Base-by-base conservation (phyloP, 345 rosid genomes). In the Mercurialis annua region DNA sequence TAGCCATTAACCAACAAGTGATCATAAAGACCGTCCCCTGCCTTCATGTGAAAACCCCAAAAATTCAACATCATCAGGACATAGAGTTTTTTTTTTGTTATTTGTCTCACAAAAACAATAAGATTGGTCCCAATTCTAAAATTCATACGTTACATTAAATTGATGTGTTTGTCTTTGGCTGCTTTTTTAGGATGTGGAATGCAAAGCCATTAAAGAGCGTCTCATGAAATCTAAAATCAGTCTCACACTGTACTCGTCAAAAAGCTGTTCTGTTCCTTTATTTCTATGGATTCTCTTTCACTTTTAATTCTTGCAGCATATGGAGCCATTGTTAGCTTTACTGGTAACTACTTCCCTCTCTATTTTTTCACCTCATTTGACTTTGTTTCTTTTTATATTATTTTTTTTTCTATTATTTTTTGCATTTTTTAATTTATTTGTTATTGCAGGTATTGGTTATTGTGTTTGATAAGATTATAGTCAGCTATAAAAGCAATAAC, bases 291-390 rank as follows among this genome's bases (percentile, higher is more conserved):
- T 69, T 62, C 47, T 59, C 11, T 59, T 38, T 26, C n/a, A 21
- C n/a, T 27, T 23, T 60, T 31, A 60, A 21, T 57, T 16, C 50
- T 58, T 59, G 40, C 81, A 62, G 72, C 59, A 1, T 16, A 1
- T 40, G 31, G 15, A 46, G 48, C 63, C 62, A 38, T 30, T 56
- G 59, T 15, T 54, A 48, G 70, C 76, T 67, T 78, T 78, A 64
- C 44, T 64, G 76, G 73, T 68, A n/a, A n/a, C n/a, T n/a, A n/a
- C n/a, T n/a, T n/a, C 69, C 65, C 60, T 38, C 31, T n/a, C 29
- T n/a, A n/a, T n/a, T n/a, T n/a, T n/a, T n/a, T n/a, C n/a, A n/a
- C n/a, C n/a, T n/a, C n/a, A n/a, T n/a, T n/a, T n/a, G n/a, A n/a
- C n/a, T n/a, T n/a, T n/a, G n/a, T n/a, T n/a, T n/a, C n/a, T n/a